Base-by-base conservation (phyloP, 495 filamentous ascomycete species). In the Bacidia gigantensis region DNA sequence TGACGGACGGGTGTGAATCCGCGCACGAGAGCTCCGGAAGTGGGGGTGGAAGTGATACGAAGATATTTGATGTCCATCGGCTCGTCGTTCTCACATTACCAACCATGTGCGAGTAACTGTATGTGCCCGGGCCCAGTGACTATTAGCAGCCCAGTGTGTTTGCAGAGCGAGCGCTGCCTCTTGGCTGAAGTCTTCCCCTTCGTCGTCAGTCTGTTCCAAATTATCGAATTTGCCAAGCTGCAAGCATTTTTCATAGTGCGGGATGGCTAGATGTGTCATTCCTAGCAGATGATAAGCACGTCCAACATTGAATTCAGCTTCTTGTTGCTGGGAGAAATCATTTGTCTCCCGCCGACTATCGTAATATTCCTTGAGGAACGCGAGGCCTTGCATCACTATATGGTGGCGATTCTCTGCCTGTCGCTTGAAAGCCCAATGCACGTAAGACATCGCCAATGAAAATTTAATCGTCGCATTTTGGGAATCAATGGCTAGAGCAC, bases 241-340 rank as follows among this genome's bases (percentile, higher is more conserved):
- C 35, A 79, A 64, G 29, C 79, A 74, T 46, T 72, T 70, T 54
- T 80, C 66, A 62, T 96, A 98, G 48, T 77, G 86, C 26, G 81
- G 76, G 14, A 86, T 68, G 2, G 92, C 90, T 12, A 95, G 63
- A 62, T 89, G 84, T 12, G 72, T 70, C 26, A 97, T 65, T 1
- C 89, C 88, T 9, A 97, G 74, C 35, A 84, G 69, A 59, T 94
- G 86, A 65, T 83, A 95, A 2, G 83, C 75, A 11, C 87, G 74
- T 18, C 78, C 92, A 43, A 89, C 75, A 59, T 98, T 97, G 65
- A 84, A 97, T 54, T 95, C 84, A 20, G 88, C 86, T 64, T 97
- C 92, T 63, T 89, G 85, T 59, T 81, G 74, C 39, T 70, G 63
- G n/a, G 68, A 58, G 1, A 67, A 57, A 48, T 49, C 62, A 23